Evolutionary conservation across 345 rosid genomes (phyloP).

Genomic region (Gossypium mustelinum): DNA sequence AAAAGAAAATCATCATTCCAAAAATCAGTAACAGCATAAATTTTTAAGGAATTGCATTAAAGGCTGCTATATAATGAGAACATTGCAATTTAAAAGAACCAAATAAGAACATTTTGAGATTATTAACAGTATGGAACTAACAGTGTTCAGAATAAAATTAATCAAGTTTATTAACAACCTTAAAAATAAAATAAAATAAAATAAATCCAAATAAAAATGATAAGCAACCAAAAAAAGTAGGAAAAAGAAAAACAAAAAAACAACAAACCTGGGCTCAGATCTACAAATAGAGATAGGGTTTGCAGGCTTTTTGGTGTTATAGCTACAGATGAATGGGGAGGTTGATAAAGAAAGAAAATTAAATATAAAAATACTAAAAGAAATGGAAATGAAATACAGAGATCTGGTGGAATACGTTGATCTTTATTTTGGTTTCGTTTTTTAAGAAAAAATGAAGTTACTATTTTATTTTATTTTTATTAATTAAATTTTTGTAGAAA

Average conservation of each 20-base stretch:
- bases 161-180: not conserved
- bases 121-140: not conserved
- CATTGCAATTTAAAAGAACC: not conserved
- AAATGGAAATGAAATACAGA: conserved; percentile 2
- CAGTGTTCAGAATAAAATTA: not conserved
- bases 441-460: not conserved
- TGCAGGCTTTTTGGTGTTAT: not conserved
- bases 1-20: not conserved
- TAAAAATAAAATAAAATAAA: not conserved
- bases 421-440: not conserved
- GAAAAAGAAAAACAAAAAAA: not conserved
- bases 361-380: not conserved
- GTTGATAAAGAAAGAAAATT: not conserved
- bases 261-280: conserved; percentile 15
- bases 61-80: not conserved
- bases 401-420: not conserved
- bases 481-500: no score
- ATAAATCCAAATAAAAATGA: not conserved
- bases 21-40: not conserved
- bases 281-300: conserved; percentile 15
- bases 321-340: not conserved
- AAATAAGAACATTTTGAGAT: not conserved
- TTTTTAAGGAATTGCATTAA: not conserved
- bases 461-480: no score
- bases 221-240: not conserved